Evolutionary conservation across 108 stramenopile species (phyloP), one percentile per base, ranked within the genome.

Genomic region (Pseudonitzschia multiseries): DNA sequence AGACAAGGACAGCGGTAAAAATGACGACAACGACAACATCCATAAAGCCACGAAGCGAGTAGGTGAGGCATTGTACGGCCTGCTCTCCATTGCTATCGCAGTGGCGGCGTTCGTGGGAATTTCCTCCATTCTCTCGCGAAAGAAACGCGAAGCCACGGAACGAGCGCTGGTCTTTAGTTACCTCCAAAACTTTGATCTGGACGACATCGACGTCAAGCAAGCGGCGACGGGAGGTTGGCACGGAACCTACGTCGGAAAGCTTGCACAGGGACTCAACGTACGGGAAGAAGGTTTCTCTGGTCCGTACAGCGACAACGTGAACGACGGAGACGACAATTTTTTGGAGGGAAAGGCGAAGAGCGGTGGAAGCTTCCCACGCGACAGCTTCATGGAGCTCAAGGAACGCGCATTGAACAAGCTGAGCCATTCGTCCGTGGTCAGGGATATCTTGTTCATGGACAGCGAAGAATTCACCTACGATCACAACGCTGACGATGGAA

Each of bases 181-280:
- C 56, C 70, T 87, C 0, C 67, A 77, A 6, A 70, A 46, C 41
- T 87, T 87, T 70, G 86, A 87, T 57, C 57, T 77, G 24, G 83
- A 81, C 54, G 83, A 87, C 36, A 75, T 87, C 1, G 86, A 84
- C 27, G 59, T 87, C 8, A 79, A 78, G 59, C 83, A 84, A 59
- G 75, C 78, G 18, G 86, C 86, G 9, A 87, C 86, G 3, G 86
- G 86, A 48, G 86, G 86, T 32, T 87, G 81, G 81, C 86, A 87
- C 57, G 83, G 83, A 18, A 80, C 79, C 15, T 87, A 87, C 53
- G 66, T 74, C 22, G 81, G 81, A 57, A 65, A 68, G 5, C 69
- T 84, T 41, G 79, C 79, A 13, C 65, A 77, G 4, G 83, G 83
- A 18, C 41, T 67, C 43, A 75, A 68, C 64, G 51, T 50, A 4